Base-by-base conservation (phyloP, 805 yeast species). In the Saccharomycopsis fibuligera region DNA sequence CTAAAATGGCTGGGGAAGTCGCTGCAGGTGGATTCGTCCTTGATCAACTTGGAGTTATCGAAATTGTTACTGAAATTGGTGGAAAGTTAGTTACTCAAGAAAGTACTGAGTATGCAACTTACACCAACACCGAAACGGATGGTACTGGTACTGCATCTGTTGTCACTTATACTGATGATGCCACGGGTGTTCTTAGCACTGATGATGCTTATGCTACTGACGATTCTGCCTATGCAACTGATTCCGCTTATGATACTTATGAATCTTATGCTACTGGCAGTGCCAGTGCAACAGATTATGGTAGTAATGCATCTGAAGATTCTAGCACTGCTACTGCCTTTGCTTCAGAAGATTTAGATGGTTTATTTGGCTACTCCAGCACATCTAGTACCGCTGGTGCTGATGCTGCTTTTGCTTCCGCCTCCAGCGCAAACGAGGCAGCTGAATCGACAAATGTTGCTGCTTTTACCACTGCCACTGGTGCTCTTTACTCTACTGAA, bases 321-420 rank as follows among this genome's bases (percentile, higher is more conserved):
- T 44, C 44, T 41, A 46, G 47, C 37, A 49, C 54, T 41, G 49
- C 44, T 38, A 54, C 56, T 23, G 58, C 55, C 33, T 54, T 56
- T 38, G 60, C 55, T 45, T 50, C 53, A 27, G 55, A 58, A 24
- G 48, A 54, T 22, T 19, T 5, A 16, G 38, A 19, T 35, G 12
- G 17, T 35, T 35, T 5, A 19, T 16, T 22, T 35, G 12, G 6
- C 19, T 19, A 9, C 6, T 19, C 38, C 8, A 12, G 12, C 19
- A 22, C 38, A 5, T 16, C 22, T 35, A 5, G 12, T 22, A 35
- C 38, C 6, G 19, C 17, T n/a, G 38, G 19, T 35, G 38, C 38
- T n/a, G 38, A 35, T 5, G 38, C 38, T 35, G 38, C 38, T 35
- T 8, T 5, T 12, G 12, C 9, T n/a, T 16, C 17, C n/a, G n/a